phyloP scores from a whole-genome alignment of 257 asterid species.

The Knoxia roxburghii region DNA sequence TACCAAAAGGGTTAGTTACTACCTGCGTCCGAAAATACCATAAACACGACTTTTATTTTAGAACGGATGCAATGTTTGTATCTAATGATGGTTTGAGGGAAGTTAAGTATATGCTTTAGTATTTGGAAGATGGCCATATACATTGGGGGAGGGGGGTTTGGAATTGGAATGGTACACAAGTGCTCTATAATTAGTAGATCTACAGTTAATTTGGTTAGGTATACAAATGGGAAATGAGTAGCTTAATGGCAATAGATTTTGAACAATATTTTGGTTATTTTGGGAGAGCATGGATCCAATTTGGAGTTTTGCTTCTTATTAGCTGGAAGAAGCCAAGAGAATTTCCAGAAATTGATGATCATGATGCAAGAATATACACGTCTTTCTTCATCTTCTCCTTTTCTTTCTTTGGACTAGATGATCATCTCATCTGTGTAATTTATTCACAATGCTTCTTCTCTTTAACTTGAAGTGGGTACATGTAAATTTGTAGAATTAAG shows the following conservation, averaged over 20 bases:
- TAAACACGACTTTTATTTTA: too few species aligned
- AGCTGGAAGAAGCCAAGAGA: conserved; percentile 4
- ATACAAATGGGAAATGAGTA: conserved; percentile 15
- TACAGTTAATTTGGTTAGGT: conserved; percentile 28
- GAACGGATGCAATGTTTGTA: too few species aligned
- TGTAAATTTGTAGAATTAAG: background rate
- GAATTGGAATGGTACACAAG: conserved; percentile 5
- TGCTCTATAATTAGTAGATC: conserved; percentile 15
- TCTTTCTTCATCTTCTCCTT: background rate
- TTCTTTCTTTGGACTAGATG: background rate
- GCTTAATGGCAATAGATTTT: conserved; percentile 26
- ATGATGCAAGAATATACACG: conserved; percentile 14
- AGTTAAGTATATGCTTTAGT: conserved; percentile 1
- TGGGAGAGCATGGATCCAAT: background rate
- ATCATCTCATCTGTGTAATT: too few species aligned
- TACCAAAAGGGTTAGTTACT: too few species aligned
- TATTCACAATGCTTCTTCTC: background rate
- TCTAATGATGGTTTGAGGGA: background rate
- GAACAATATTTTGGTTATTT: conserved; percentile 11
- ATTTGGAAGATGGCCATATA: background rate
- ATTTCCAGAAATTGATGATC: conserved; percentile 13
- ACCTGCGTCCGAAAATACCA: too few species aligned
- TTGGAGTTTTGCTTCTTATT: conserved; percentile 1
- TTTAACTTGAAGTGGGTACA: background rate
- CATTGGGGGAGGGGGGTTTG: background rate